Percentiles rank a stretch among this genome's conserved stretches.
phyloP scores from a whole-genome alignment of 129 eudicot genomes.

The sunflower (Helianthus annuus) region HanXRQr2.0-SUNRISE NC_035443.2:5118861-5119360 shows the following conservation, averaged over 20 bases:
- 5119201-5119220: background rate
- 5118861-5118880: no score
- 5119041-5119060: no score
- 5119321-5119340: slow-evolving; percentile 23
- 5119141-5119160: background rate
- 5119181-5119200: background rate
- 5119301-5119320: slow-evolving; percentile 10
- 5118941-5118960: no score
- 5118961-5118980: no score
- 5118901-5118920: no score
- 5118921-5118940: no score
- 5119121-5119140: slow-evolving; percentile 6
- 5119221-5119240: slow-evolving; percentile 1
- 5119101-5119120: no score
- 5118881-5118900: no score
- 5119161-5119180: background rate
- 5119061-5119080: background rate
- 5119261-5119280: slow-evolving; percentile 16
- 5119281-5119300: slow-evolving; percentile 29
- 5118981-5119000: no score
- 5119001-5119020: no score
- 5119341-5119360: slow-evolving; percentile 18
- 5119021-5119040: no score
- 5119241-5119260: background rate
- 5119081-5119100: background rate